Percentiles rank a stretch among this genome's conserved stretches.
Evolutionary conservation across 305 asterid genomes (phyloP).

Genomic region (Fraxinus sp.): DNA sequence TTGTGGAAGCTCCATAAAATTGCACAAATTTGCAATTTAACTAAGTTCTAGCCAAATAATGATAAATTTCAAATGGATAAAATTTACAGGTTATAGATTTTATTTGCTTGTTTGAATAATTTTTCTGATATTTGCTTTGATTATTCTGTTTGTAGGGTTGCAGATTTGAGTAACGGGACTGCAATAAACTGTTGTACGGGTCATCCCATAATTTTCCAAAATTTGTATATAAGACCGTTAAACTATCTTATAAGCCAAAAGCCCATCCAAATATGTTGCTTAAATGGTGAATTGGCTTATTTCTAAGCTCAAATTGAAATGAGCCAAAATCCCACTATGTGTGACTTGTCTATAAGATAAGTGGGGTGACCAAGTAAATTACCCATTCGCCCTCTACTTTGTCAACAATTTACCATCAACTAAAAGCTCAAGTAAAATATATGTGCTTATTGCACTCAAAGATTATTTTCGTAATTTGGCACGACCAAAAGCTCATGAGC

Average conservation of each 20-base stretch:
- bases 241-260: not conserved
- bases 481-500: not conserved
- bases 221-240: not conserved
- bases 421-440: not conserved
- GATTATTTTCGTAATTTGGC: not conserved
- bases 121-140: not conserved
- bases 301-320: not conserved
- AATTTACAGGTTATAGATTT: not conserved
- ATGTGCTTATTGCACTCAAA: not conserved
- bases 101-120: not conserved
- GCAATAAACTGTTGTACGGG: not conserved
- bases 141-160: not conserved
- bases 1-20: not conserved
- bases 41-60: not conserved
- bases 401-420: not conserved
- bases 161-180: not conserved
- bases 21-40: not conserved
- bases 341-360: not conserved
- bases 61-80: not conserved
- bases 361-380: not conserved
- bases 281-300: not conserved
- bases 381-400: not conserved
- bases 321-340: not conserved
- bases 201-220: not conserved
- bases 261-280: not conserved